Conservation (phyloP, 2,329 filamentous ascomycete genomes). For the Phialocephala subalpina region DNA sequence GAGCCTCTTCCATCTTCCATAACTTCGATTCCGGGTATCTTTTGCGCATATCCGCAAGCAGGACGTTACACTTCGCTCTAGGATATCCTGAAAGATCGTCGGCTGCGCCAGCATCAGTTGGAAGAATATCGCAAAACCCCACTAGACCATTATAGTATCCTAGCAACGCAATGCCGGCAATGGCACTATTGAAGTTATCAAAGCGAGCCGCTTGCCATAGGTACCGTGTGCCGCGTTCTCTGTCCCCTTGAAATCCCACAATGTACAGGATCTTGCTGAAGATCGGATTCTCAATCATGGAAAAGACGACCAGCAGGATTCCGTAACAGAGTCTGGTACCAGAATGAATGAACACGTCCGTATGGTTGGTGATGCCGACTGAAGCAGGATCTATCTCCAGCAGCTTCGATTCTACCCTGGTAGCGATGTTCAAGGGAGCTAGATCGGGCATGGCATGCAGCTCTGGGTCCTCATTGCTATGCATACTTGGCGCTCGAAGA, state of each 20-base stretch:
- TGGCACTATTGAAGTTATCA: slow-evolving; percentile 89
- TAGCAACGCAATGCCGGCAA: slow-evolving; percentile 82
- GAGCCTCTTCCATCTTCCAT: slow-evolving; percentile 89
- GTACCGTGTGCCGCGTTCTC: slow-evolving; percentile 81
- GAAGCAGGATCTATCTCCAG: slow-evolving; percentile 54
- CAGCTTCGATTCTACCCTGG: slow-evolving; percentile 33
- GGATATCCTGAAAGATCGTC: slow-evolving; percentile 77
- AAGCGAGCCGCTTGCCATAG: slow-evolving; percentile 91
- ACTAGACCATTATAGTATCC: slow-evolving; percentile 90
- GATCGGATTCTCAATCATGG: slow-evolving; percentile 83
- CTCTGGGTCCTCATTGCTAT: slow-evolving; percentile 9
- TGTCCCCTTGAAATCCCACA: slow-evolving; percentile 90
- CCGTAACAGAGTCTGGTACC: slow-evolving; percentile 92
- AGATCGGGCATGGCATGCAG: slow-evolving; percentile 6
- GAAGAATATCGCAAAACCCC: slow-evolving; percentile 87
- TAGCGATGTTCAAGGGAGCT: slow-evolving; percentile 5
- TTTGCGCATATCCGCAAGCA: slow-evolving; percentile 77
- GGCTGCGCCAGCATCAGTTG: slow-evolving; percentile 61
- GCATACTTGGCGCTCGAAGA: slow-evolving; percentile 9
- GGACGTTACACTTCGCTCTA: slow-evolving; percentile 66
- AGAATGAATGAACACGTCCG: slow-evolving; percentile 89
- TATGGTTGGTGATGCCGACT: slow-evolving; percentile 73
- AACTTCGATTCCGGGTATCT: slow-evolving; percentile 84
- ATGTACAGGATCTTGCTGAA: slow-evolving; percentile 88
- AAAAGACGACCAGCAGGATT: slow-evolving; percentile 84